Conservation (phyloP, 2,329 filamentous ascomycete genomes). For the Talaromyces funiculosus region DNA sequence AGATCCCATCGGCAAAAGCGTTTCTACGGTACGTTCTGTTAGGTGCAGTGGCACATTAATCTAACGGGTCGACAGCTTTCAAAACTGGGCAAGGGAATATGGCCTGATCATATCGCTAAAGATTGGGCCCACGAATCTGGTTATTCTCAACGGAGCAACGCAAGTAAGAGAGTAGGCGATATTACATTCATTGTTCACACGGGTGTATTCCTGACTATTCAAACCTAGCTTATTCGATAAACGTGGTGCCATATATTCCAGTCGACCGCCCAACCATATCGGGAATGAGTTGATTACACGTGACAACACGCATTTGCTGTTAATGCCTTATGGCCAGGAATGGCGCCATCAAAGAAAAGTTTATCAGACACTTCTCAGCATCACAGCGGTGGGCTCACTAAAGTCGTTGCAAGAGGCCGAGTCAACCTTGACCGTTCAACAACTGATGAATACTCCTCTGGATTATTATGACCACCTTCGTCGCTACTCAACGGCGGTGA, state of each 20-base stretch:
- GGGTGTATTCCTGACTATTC: too few relatives aligned
- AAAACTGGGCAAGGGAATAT: neutral
- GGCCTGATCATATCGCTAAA: neutral
- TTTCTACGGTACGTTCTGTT: too few relatives aligned
- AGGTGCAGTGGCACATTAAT: too few relatives aligned
- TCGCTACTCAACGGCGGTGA: neutral
- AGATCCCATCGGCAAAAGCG: neutral
- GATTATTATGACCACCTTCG: neutral
- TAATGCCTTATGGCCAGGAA: neutral
- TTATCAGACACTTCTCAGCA: neutral
- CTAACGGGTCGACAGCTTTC: too few relatives aligned
- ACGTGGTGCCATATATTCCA: neutral
- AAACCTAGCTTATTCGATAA: neutral
- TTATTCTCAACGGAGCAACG: neutral
- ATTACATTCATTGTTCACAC: too few relatives aligned
- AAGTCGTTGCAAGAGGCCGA: neutral
- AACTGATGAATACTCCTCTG: neutral
- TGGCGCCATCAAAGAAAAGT: neutral
- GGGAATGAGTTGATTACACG: neutral
- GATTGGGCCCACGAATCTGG: neutral
- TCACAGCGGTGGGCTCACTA: neutral
- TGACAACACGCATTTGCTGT: neutral
- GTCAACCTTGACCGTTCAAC: neutral
- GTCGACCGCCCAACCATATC: neutral
- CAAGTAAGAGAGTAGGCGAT: neutral